Percentiles rank a stretch among this genome's conserved stretches.
These are phyloP conservation scores for Theileria annulata DNA, from an alignment of 169 alveolate species.

Conservation along the genomic window DNA sequence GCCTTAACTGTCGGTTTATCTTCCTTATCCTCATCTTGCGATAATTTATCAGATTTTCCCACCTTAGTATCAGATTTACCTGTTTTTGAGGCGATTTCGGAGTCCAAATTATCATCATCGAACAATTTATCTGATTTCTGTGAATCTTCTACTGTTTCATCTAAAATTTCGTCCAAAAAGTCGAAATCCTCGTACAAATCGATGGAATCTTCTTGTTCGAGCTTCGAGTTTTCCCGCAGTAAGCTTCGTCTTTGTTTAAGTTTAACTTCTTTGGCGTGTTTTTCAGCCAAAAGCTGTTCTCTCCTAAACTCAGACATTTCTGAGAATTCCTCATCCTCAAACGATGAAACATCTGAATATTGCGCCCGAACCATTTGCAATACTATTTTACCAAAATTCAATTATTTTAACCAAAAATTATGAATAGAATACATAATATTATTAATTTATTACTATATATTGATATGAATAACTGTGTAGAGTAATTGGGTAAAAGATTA, in stretches of 20 bases:
- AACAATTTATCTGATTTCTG: neutral
- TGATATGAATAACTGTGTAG: no score
- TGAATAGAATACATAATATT: neutral
- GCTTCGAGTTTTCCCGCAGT: slow-evolving; percentile 6
- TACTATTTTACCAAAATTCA: neutral
- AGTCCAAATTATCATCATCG: neutral
- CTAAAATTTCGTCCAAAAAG: slow-evolving; percentile 13
- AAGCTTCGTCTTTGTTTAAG: slow-evolving; percentile 38
- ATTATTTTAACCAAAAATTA: neutral
- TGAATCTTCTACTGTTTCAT: neutral
- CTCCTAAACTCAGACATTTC: slow-evolving; percentile 74
- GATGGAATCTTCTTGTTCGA: slow-evolving; percentile 23
- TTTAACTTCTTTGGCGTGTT: slow-evolving; percentile 72
- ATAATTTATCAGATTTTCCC: neutral
- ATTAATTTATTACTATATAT: neutral
- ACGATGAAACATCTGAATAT: slow-evolving; percentile 14
- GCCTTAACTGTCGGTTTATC: slow-evolving; percentile 7
- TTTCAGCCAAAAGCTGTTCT: slow-evolving; percentile 72
- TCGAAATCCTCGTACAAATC: slow-evolving; percentile 21
- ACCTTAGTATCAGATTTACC: neutral
- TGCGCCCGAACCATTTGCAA: slow-evolving; percentile 1
- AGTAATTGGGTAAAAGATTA: neutral
- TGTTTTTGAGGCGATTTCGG: neutral
- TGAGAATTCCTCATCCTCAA: slow-evolving; percentile 43
- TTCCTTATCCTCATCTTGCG: neutral